These are phyloP conservation scores for Prasinococcaceae sp. DNA, from an alignment of 139 green algal genomes.

Conservation along the genomic window DNA sequence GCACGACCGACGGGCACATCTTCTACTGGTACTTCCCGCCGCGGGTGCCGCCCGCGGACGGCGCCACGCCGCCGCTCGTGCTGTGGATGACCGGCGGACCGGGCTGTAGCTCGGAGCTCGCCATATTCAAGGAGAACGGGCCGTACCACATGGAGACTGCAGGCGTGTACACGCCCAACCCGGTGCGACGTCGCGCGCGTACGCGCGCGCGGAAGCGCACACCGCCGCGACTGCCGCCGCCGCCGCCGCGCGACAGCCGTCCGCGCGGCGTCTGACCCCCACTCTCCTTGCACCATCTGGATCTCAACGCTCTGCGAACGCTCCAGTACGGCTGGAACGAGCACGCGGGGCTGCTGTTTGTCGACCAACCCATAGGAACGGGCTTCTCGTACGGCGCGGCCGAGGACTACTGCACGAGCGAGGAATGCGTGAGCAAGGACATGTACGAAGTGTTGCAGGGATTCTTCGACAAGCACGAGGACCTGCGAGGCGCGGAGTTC, in stretches of 20 bases:
- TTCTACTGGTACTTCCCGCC: conserved; percentile 82
- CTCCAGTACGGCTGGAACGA: conserved; percentile 58
- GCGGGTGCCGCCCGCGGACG: conserved; percentile 2
- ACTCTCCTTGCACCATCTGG: too few species aligned
- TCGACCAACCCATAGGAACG: conserved; percentile 88
- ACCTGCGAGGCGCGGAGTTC: conserved; percentile 48
- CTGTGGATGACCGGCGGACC: conserved; percentile 75
- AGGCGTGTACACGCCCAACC: conserved; percentile 12
- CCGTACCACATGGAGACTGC: conserved; percentile 65
- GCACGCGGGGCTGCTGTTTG: conserved; percentile 23
- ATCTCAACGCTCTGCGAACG: too few species aligned
- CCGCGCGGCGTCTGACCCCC: too few species aligned
- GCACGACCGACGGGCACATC: conserved; percentile 45
- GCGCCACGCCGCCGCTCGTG: conserved; percentile 32
- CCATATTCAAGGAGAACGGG: conserved; percentile 63
- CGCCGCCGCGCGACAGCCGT: too few species aligned
- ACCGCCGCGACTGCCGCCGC: too few species aligned
- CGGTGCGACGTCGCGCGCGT: not conserved
- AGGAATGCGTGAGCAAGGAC: conserved; percentile 63
- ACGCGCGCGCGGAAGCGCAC: not conserved
- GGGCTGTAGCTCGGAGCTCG: conserved; percentile 79
- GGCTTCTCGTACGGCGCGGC: conserved; percentile 67
- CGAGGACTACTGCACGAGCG: conserved; percentile 34
- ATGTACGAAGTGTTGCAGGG: conserved; percentile 88
- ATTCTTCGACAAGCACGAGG: conserved; percentile 54